Evolutionary conservation across 345 rosid genomes (phyloP).

Genomic region (Euphorbia pulcherrima): DNA sequence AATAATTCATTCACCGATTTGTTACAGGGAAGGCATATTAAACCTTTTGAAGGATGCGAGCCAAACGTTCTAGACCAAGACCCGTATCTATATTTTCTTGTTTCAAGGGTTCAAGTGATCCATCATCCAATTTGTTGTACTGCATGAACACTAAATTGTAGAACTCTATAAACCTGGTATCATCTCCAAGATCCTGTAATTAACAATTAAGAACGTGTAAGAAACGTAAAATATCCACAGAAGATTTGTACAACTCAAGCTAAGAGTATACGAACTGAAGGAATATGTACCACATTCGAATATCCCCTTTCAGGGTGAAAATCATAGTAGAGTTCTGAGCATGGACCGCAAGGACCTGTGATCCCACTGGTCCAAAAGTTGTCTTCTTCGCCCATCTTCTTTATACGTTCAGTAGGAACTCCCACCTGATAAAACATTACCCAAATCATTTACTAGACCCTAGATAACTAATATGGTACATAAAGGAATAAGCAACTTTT

Average conservation of each 20-base stretch:
- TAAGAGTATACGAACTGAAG: background rate
- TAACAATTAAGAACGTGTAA: constrained; percentile 13
- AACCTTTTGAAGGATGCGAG: constrained; percentile 85
- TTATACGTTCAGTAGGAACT: constrained; percentile 69
- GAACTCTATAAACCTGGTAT: constrained; percentile 81
- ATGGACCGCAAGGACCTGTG: constrained; percentile 97
- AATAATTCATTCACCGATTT: background rate
- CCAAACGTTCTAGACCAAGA: constrained; percentile 88
- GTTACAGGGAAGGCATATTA: background rate
- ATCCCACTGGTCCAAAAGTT: constrained; percentile 94
- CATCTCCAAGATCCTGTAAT: constrained; percentile 90
- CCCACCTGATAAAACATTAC: constrained; percentile 46
- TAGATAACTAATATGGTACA: background rate
- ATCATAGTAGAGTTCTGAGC: constrained; percentile 94
- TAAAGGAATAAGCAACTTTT: constrained; percentile 1
- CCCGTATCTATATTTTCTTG: constrained; percentile 95
- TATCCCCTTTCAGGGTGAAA: constrained; percentile 79
- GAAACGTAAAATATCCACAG: background rate
- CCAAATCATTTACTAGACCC: constrained; percentile 2
- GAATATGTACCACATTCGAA: constrained; percentile 38
- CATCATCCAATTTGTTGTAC: constrained; percentile 79
- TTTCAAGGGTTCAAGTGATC: constrained; percentile 77
- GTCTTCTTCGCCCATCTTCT: constrained; percentile 90
- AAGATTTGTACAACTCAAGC: background rate
- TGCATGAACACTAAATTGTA: constrained; percentile 96